These are phyloP conservation scores for Scheffersomyces parashehatae DNA, from an alignment of 1,139 yeast genomes.

Conservation along the genomic window DNA sequence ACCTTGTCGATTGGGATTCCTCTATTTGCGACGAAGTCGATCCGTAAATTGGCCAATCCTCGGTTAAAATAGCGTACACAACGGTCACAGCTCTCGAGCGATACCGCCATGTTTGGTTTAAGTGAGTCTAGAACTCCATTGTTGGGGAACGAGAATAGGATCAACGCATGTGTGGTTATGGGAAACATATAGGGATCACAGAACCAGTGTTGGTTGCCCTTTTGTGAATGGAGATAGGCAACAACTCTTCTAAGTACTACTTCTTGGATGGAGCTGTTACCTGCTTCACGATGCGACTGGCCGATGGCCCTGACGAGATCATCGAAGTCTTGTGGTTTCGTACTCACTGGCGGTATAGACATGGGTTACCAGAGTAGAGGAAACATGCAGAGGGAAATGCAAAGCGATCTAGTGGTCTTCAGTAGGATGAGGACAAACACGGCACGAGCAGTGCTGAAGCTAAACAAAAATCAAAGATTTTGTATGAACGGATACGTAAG, in stretches of 20 bases:
- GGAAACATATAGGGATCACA: slow-evolving; percentile 53
- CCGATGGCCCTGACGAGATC: slow-evolving; percentile 21
- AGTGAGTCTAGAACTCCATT: slow-evolving; percentile 44
- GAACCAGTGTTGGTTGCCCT: slow-evolving; percentile 47
- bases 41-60: slow-evolving; percentile 52
- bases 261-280: slow-evolving; percentile 27
- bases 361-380: no score
- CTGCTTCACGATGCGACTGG: slow-evolving; percentile 24
- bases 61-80: slow-evolving; percentile 55
- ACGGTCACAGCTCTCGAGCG: slow-evolving; percentile 47
- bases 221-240: slow-evolving; percentile 22
- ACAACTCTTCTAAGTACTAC: slow-evolving; percentile 26
- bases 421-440: no score
- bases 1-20: slow-evolving; percentile 51
- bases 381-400: no score
- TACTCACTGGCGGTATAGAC: no score
- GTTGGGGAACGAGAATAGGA: slow-evolving; percentile 60
- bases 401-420: no score
- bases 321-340: slow-evolving; percentile 28
- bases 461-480: no score
- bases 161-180: slow-evolving; percentile 52
- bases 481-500: no score
- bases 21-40: slow-evolving; percentile 52
- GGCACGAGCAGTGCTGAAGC: no score
- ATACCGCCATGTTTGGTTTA: slow-evolving; percentile 37